These are phyloP conservation scores for Leptodontidium sp. DNA, from an alignment of 2,329 filamentous ascomycete species.

Conservation along the genomic window DNA sequence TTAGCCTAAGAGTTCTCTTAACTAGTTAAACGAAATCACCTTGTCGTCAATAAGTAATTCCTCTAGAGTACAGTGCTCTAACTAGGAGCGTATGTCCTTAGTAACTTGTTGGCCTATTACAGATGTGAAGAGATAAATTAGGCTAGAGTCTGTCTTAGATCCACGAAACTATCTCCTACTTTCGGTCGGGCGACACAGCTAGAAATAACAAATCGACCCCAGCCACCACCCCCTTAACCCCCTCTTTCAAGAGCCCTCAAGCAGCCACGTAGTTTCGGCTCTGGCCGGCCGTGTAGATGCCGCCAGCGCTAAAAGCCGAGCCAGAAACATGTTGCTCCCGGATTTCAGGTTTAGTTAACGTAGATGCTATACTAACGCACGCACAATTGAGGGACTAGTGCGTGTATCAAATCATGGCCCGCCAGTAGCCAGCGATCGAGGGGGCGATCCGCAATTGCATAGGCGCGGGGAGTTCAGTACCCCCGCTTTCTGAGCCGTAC, in stretches of 20 bases:
- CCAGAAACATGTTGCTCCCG: background rate
- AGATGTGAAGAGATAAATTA: conserved; percentile 1
- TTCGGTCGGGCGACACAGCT: background rate
- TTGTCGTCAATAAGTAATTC: conserved; percentile 1
- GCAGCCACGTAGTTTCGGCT: background rate
- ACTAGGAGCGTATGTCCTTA: background rate
- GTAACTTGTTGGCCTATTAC: background rate
- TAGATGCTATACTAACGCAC: background rate
- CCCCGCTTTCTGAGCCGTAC: background rate
- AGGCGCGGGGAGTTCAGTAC: background rate
- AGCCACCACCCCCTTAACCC: background rate
- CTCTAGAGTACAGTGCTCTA: background rate
- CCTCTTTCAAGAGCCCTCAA: background rate
- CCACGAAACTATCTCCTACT: background rate
- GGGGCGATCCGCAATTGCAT: background rate
- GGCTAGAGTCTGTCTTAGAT: background rate
- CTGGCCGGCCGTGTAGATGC: background rate
- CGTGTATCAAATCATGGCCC: background rate
- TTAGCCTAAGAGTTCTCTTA: conserved; percentile 3
- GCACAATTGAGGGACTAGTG: background rate
- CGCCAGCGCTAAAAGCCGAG: background rate
- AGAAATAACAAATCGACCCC: background rate
- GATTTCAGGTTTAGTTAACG: background rate
- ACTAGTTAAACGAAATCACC: background rate
- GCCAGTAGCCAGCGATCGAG: background rate